Percentiles rank a stretch among this genome's conserved stretches.
Conservation (phyloP, 768 basidiomycete genomes). For the Agaricus subrufescens region DNA sequence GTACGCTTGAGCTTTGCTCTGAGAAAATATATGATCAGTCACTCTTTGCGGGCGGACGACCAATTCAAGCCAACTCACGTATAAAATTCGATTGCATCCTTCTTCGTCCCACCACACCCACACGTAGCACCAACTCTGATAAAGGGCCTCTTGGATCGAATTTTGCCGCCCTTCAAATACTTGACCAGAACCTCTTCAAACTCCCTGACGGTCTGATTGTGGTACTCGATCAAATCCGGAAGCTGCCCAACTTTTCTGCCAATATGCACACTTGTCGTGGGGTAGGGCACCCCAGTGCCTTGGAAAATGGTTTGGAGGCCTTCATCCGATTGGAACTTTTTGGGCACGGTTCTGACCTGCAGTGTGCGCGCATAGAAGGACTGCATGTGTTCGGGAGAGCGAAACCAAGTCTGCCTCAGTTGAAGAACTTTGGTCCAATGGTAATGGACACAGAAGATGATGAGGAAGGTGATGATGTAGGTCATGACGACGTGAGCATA, state of each 20-base stretch:
- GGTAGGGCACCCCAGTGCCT: slow-evolving; percentile 74
- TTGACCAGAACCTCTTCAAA: slow-evolving; percentile 86
- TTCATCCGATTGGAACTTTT: slow-evolving; percentile 78
- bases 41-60: not conserved
- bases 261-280: slow-evolving; percentile 87
- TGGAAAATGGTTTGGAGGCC: slow-evolving; percentile 78
- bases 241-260: slow-evolving; percentile 84
- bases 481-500: slow-evolving; percentile 83
- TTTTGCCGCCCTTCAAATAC: slow-evolving; percentile 79
- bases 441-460: slow-evolving; percentile 65
- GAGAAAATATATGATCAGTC: slow-evolving; percentile 7
- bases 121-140: slow-evolving; percentile 75
- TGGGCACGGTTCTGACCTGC: slow-evolving; percentile 74
- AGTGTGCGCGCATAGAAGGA: slow-evolving; percentile 94
- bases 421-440: slow-evolving; percentile 78
- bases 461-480: slow-evolving; percentile 74
- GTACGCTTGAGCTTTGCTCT: slow-evolving; percentile 58
- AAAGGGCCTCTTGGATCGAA: slow-evolving; percentile 78
- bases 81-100: slow-evolving; percentile 92
- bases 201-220: slow-evolving; percentile 91
- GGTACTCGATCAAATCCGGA: slow-evolving; percentile 86
- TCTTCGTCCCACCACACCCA: slow-evolving; percentile 79
- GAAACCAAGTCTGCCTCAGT: slow-evolving; percentile 84
- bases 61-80: slow-evolving; percentile 48
- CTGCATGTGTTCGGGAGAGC: slow-evolving; percentile 80